phyloP scores from a whole-genome alignment of 23 red algal species.

The Gracilariopsis chorda region DNA sequence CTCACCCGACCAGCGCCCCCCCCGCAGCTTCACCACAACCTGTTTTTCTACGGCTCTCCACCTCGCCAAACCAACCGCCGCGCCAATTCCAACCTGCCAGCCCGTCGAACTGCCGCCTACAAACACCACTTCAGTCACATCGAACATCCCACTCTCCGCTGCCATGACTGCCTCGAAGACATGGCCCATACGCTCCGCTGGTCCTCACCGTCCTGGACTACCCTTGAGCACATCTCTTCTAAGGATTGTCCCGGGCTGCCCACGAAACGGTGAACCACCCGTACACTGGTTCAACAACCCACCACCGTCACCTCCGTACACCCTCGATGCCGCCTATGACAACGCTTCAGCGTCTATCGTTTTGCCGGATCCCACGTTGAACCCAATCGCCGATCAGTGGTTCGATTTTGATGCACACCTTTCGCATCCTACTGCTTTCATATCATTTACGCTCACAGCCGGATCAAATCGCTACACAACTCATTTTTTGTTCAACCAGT shows the following conservation, averaged over 20 bases:
- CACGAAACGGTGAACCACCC: background rate
- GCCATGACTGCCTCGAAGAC: background rate
- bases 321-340: background rate
- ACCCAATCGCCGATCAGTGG: background rate
- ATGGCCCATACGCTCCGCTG: conserved; percentile 12
- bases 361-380: background rate
- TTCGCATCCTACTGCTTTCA: background rate
- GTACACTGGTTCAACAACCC: background rate
- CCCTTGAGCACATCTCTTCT: conserved; percentile 19
- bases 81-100: too few relatives aligned
- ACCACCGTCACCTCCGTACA: background rate
- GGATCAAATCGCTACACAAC: background rate
- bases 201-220: background rate
- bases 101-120: too few relatives aligned
- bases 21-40: too few relatives aligned
- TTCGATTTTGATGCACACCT: conserved; percentile 26
- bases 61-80: too few relatives aligned
- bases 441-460: background rate
- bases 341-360: background rate
- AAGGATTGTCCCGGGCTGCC: conserved; percentile 44
- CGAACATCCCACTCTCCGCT: too few relatives aligned
- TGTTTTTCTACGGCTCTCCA: too few relatives aligned
- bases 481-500: background rate
- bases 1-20: too few relatives aligned
- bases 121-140: too few relatives aligned